Percentiles rank a stretch among this genome's conserved stretches.
These are phyloP conservation scores for Myriosclerotinia duriaeana DNA, from an alignment of 2,329 filamentous ascomycete species.

Conservation along the genomic window DNA sequence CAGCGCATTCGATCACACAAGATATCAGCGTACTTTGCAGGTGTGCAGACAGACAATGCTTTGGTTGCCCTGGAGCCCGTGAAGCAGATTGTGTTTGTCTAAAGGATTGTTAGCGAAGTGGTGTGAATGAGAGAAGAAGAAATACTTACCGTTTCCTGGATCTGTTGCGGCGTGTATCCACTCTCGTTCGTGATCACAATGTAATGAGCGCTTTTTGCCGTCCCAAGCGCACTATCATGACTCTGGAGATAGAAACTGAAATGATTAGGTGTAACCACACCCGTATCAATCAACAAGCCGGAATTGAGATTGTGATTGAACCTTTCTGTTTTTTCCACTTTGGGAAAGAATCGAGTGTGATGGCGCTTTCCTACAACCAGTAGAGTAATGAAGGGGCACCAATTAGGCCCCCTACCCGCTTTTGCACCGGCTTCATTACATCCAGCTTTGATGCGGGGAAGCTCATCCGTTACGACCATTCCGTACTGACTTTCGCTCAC, in stretches of 20 bases:
- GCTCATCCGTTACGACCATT: constrained; percentile 37
- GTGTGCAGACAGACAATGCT: constrained; percentile 78
- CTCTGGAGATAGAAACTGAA: constrained; percentile 13
- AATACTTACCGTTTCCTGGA: constrained; percentile 44
- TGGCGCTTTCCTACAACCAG: constrained; percentile 5
- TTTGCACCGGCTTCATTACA: not conserved
- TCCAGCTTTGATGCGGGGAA: constrained; percentile 35
- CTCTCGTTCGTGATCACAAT: constrained; percentile 64
- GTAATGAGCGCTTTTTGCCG: not conserved
- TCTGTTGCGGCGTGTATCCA: constrained; percentile 43
- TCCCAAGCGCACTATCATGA: constrained; percentile 7
- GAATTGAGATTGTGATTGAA: not conserved
- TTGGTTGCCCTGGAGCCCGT: constrained; percentile 80
- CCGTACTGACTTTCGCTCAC: constrained; percentile 41
- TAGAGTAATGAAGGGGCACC: constrained; percentile 6
- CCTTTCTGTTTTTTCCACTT: rapidly evolving
- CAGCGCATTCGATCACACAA: constrained; percentile 72
- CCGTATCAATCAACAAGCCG: not conserved
- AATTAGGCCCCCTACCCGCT: not conserved
- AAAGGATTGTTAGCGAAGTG: constrained; percentile 33
- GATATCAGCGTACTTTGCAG: constrained; percentile 85
- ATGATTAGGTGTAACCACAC: not conserved
- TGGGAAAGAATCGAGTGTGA: constrained; percentile 17
- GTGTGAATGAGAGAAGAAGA: not conserved
- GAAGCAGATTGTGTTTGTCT: constrained; percentile 79